Conservation (phyloP, 495 filamentous ascomycete genomes). For the Aspergillus mulundensis region DNA sequence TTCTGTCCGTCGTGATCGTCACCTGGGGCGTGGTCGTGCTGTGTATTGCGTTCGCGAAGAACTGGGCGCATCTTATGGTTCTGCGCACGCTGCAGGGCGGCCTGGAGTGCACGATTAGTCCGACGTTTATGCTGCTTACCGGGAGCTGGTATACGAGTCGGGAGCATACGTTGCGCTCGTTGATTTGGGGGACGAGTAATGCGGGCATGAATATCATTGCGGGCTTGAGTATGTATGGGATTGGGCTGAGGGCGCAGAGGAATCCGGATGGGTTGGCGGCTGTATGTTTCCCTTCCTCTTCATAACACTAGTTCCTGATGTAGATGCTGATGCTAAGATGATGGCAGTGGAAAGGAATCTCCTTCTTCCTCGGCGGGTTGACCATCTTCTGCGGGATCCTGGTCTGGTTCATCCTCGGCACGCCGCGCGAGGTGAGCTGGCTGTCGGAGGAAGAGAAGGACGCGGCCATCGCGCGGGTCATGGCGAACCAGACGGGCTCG, state of each 20-base stretch:
- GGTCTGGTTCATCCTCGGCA: not conserved
- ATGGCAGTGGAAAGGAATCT: not conserved
- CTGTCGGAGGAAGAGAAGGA: not conserved
- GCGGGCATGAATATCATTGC: no score
- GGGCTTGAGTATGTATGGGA: no score
- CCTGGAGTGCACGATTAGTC: not conserved
- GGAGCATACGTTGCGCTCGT: not conserved
- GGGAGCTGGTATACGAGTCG: not conserved
- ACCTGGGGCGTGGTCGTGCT: not conserved
- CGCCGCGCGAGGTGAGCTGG: not conserved
- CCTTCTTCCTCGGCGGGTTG: not conserved
- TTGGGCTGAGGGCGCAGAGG: no score
- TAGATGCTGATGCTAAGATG: no score
- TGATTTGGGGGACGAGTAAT: not conserved
- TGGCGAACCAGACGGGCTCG: not conserved
- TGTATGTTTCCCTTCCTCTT: no score
- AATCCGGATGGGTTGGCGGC: no score
- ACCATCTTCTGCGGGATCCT: not conserved
- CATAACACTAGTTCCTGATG: no score
- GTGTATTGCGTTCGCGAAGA: not conserved
- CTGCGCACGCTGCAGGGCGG: not conserved
- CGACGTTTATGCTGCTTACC: not conserved
- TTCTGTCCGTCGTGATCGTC: not conserved
- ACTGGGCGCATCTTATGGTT: not conserved
- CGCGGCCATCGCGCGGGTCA: not conserved